Conservation (phyloP, 495 filamentous ascomycete genomes). For the Platismatia glauca region DNA sequence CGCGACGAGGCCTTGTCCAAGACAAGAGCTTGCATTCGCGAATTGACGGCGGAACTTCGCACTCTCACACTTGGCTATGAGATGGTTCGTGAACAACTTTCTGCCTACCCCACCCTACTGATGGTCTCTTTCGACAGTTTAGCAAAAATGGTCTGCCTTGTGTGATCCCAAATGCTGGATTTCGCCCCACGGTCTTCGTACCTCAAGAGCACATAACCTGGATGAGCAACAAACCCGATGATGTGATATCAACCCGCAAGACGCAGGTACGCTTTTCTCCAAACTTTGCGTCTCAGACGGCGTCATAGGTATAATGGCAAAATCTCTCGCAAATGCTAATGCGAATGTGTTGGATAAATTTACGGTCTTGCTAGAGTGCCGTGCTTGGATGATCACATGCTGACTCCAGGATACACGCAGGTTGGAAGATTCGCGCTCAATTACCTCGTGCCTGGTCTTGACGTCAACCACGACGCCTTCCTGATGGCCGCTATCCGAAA, state of each 20-base stretch:
- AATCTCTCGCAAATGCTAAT: too few relatives aligned
- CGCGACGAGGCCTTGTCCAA: not conserved
- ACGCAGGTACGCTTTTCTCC: not conserved
- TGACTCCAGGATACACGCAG: not conserved
- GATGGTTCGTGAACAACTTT: not conserved
- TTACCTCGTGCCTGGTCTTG: not conserved
- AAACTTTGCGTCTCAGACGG: not conserved
- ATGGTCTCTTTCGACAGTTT: not conserved
- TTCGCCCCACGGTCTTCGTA: constrained; percentile 1
- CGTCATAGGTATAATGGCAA: not conserved
- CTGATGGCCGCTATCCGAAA: constrained; percentile 9
- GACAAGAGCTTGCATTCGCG: constrained; percentile 4
- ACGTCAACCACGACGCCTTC: constrained; percentile 1
- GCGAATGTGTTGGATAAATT: not conserved
- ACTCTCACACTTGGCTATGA: constrained; percentile 8
- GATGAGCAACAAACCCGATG: not conserved
- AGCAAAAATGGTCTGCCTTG: not conserved
- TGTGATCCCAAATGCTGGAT: not conserved
- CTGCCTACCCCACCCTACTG: not conserved
- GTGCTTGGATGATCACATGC: not conserved
- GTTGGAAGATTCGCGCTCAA: constrained; percentile 1
- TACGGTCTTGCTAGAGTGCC: not conserved
- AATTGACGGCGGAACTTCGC: not conserved
- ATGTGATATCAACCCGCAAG: not conserved
- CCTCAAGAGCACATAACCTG: constrained; percentile 9